Conservation (phyloP, 352 stramenopile species). For the Pythium rhizo-oryzae region DNA sequence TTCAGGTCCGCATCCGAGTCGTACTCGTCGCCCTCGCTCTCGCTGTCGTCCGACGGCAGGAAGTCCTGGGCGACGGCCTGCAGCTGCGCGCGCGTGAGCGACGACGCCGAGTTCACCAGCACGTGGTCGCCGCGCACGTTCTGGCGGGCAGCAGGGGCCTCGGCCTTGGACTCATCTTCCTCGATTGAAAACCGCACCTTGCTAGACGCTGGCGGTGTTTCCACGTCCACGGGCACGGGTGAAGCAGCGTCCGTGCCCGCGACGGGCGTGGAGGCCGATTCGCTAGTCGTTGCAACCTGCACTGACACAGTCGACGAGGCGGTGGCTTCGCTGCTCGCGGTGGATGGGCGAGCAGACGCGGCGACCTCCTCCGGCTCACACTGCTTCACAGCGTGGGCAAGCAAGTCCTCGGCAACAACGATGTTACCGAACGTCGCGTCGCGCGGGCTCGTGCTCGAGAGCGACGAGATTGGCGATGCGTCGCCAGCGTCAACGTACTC, state of each 20-base stretch:
- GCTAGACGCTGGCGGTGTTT: neutral
- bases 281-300: neutral
- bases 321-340: neutral
- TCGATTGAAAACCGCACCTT: neutral
- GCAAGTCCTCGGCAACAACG: conserved; percentile 1
- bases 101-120: conserved; percentile 16
- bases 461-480: conserved; percentile 13
- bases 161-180: neutral
- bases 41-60: conserved; percentile 29
- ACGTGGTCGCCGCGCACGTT: conserved; percentile 21
- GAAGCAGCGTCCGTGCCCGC: neutral
- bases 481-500: conserved; percentile 8
- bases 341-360: too few species aligned
- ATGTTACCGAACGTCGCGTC: conserved; percentile 2
- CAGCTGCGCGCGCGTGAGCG: conserved; percentile 22
- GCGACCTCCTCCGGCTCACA: neutral
- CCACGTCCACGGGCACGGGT: neutral
- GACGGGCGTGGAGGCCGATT: neutral
- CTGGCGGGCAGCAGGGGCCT: neutral
- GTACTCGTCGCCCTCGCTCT: conserved; percentile 24
- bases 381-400: neutral
- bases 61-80: conserved; percentile 17
- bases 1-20: conserved; percentile 25
- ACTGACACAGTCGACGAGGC: neutral
- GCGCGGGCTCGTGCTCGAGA: conserved; percentile 20